phyloP scores from a whole-genome alignment of 2,329 filamentous ascomycete genomes.

The Venturia asperata region DNA sequence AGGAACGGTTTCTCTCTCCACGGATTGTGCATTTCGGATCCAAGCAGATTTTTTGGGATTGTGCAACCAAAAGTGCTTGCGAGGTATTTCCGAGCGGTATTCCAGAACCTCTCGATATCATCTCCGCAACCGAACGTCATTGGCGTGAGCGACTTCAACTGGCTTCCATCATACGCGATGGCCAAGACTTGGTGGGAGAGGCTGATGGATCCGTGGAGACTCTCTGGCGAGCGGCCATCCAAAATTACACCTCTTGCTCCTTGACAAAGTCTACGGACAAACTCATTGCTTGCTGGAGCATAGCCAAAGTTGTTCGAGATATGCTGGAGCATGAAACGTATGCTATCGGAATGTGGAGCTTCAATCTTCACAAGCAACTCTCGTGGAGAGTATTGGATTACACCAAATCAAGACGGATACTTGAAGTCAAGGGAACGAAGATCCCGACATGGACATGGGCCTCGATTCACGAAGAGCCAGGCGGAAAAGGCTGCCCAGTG shows the following conservation, averaged over 20 bases:
- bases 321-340: slow-evolving; percentile 5
- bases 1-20: slow-evolving; percentile 18
- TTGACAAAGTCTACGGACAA: not conserved
- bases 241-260: not conserved
- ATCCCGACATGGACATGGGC: not conserved
- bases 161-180: not conserved
- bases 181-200: not conserved
- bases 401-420: not conserved
- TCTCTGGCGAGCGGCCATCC: not conserved
- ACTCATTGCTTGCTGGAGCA: slow-evolving; percentile 3
- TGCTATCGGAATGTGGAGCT: slow-evolving; percentile 7
- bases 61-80: slow-evolving; percentile 11
- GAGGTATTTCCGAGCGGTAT: slow-evolving; percentile 5
- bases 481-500: not conserved
- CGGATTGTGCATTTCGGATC: slow-evolving; percentile 13
- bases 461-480: not conserved
- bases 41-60: slow-evolving; percentile 16
- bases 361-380: slow-evolving; percentile 9
- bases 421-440: not conserved
- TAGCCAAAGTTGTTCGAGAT: slow-evolving; percentile 3
- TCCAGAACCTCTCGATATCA: not conserved
- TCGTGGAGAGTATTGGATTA: not conserved
- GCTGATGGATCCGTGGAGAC: not conserved
- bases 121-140: not conserved
- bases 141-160: not conserved